Base-by-base conservation (phyloP, 1,284 basidiomycete genomes). In the Microbotryum scabiosae region DNA sequence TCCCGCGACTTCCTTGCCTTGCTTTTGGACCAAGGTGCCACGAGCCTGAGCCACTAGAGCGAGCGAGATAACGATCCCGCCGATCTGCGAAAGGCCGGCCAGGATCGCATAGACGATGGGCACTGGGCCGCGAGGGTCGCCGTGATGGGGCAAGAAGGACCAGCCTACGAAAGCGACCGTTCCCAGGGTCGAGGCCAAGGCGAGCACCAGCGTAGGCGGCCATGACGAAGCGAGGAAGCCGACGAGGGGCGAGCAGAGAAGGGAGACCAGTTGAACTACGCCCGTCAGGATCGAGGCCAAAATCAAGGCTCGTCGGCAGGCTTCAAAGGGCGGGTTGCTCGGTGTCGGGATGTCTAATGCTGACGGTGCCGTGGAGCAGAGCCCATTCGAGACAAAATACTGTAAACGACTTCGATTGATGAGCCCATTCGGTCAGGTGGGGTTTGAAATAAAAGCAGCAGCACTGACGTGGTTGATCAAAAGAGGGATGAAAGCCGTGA, bases 211-310 rank as follows among this genome's bases (percentile, higher is more conserved):
- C 32, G 7, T 26, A 6, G 2, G 49, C 16, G 18, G 47, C 45
- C 12, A 30, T 23, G 56, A 36, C 8, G 54, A 50, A 2, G 56
- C 30, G 28, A 63, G 23, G 51, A 58, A 55, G 20, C 63, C 61
- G 53, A 70, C 44, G 4, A 64, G 46, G 9, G 68, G 65, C 1
- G 67, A 63, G 54, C 54, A 47, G 44, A 69, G 47, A 21, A 70
- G 68, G 9, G 67, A 60, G 23, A 67, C 45, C 45, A 70, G 65
- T 47, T 70, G 65, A 5, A 69, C 55, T 14, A 54, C 41, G 23
- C 69, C 69, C 0, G 69, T 67, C 4, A 70, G 43, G 30, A 61
- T 62, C 12, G 69, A 68, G 2, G 69, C 55, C 26, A 64, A 52
- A n/a, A 66, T 54, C 53, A 64, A 66, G 10, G 67, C 69, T 36